Percentiles rank a stretch among this genome's conserved stretches.
Evolutionary conservation across 2,329 filamentous ascomycete genomes (phyloP).

Genomic region (Exophiala mesophila): DNA sequence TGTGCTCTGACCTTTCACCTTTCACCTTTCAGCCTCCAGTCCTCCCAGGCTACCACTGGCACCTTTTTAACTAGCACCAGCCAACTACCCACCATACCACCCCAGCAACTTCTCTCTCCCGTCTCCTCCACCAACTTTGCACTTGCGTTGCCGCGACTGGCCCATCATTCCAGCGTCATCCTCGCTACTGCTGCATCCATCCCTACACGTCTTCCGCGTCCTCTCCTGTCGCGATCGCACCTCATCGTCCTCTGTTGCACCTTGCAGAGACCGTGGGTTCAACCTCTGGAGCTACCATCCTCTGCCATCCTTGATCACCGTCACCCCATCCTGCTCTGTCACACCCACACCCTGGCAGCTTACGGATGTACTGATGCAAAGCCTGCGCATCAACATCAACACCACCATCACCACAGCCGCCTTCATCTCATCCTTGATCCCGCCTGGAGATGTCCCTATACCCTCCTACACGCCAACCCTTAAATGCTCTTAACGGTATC

Average conservation of each 20-base stretch:
- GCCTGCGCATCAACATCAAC: conserved; percentile 22
- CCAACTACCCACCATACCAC: conserved; percentile 9
- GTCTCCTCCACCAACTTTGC: conserved; percentile 20
- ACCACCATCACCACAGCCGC: conserved; percentile 14
- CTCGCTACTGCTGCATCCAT: conserved; percentile 23
- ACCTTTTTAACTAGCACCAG: conserved; percentile 9
- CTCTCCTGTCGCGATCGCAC: conserved; percentile 13
- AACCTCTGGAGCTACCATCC: conserved; percentile 23
- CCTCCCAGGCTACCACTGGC: too few relatives aligned
- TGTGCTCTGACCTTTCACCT: too few relatives aligned
- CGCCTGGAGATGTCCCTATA: conserved; percentile 38
- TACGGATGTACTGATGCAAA: conserved; percentile 22
- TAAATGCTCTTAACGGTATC: conserved; percentile 62
- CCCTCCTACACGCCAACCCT: conserved; percentile 43
- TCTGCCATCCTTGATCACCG: conserved; percentile 17
- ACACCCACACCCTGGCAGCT: conserved; percentile 18
- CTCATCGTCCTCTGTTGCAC: conserved; percentile 17
- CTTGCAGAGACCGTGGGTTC: conserved; percentile 5
- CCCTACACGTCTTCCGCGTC: conserved; percentile 15
- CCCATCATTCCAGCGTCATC: conserved; percentile 14
- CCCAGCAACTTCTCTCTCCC: conserved; percentile 18
- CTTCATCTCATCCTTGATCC: conserved; percentile 8
- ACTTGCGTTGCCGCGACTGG: conserved; percentile 13
- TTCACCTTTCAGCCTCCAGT: too few relatives aligned
- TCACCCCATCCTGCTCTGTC: conserved; percentile 19